Evolutionary conservation across 2,329 filamentous ascomycete genomes (phyloP), one percentile per base, ranked within the genome.

Genomic region (Sporothrix curviconia): DNA sequence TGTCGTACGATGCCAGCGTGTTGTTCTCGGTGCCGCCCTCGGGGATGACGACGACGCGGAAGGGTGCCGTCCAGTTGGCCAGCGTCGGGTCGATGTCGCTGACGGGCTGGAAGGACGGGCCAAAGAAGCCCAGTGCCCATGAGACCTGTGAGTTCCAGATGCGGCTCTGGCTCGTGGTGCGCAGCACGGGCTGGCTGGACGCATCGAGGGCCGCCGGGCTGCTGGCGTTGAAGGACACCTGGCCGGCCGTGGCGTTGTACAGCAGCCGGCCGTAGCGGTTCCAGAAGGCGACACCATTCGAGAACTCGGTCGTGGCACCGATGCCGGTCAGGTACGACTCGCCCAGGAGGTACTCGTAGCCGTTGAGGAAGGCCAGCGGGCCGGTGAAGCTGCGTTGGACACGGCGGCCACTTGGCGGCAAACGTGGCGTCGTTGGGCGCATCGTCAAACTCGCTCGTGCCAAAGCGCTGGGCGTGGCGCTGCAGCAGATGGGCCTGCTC

Each of bases 141-240:
- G 71, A 76, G 63, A 79, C 76, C 62, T 77, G 69, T n/a, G 75
- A 79, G 66, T 82, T 80, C 58, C 77, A 64, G 43, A 83, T 83
- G 28, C 80, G 73, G 11, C 71, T 74, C 65, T 82, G 79, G 40
- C 72, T 71, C 0, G 80, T 83, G 0, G 79, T 82, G 25, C 80
- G 71, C 47, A 82, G 69, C 0, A 80, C 72, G 0, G 79, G 74
- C 66, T 76, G 78, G 47, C 17, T 40, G 0, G 74, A 69, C 7
- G 77, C 70, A 7, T 70, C 69, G 15, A 76, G 79, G 11, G 75
- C 74, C 58, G 78, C 76, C 28, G 70, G 63, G 57, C 68, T 77
- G 47, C 65, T 71, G 14, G 71, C 66, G 61, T 77, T 74, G 69
- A 81, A 83, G 2, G 72, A 67, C 1, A 78, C 62, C 61, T 80